Conservation (phyloP, 306 rosid species). For the Vachellia collinsii region DNA sequence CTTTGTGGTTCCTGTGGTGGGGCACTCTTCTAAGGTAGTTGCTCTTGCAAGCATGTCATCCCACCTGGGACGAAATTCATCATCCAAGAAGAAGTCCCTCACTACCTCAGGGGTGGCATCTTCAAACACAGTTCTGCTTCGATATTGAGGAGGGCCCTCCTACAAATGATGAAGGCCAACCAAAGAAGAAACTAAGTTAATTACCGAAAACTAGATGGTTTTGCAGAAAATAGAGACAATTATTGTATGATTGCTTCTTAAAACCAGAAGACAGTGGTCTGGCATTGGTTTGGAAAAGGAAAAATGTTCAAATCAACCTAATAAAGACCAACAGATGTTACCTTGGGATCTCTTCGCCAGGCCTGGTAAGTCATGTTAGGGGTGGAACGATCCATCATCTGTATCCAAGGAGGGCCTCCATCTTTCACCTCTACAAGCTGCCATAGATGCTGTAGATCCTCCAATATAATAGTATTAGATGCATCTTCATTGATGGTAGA, state of each 20-base stretch:
- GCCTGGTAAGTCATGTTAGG: constrained; percentile 60
- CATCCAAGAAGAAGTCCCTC: constrained; percentile 69
- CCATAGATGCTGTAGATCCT: constrained; percentile 47
- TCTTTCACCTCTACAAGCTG: constrained; percentile 63
- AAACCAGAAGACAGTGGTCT: constrained; percentile 10
- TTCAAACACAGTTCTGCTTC: constrained; percentile 62
- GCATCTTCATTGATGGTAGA: constrained; percentile 23
- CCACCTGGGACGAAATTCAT: constrained; percentile 59
- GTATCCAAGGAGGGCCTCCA: constrained; percentile 65
- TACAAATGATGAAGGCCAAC: constrained; percentile 23
- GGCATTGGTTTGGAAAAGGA: background rate
- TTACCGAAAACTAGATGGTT: background rate
- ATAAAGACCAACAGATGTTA: constrained; percentile 25
- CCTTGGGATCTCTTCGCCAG: constrained; percentile 66
- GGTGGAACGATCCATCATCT: constrained; percentile 60
- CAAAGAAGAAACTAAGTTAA: background rate
- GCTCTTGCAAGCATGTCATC: constrained; percentile 59
- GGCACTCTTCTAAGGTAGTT: constrained; percentile 57
- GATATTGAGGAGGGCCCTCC: constrained; percentile 65
- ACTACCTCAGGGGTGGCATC: constrained; percentile 70
- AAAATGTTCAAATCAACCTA: background rate
- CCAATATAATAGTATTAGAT: constrained; percentile 14
- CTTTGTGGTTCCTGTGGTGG: constrained; percentile 61
- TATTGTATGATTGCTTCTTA: background rate
- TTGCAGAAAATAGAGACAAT: background rate